Base-by-base conservation (phyloP, 306 rosid species). In the Ammopiptanthus mongolicus region DNA sequence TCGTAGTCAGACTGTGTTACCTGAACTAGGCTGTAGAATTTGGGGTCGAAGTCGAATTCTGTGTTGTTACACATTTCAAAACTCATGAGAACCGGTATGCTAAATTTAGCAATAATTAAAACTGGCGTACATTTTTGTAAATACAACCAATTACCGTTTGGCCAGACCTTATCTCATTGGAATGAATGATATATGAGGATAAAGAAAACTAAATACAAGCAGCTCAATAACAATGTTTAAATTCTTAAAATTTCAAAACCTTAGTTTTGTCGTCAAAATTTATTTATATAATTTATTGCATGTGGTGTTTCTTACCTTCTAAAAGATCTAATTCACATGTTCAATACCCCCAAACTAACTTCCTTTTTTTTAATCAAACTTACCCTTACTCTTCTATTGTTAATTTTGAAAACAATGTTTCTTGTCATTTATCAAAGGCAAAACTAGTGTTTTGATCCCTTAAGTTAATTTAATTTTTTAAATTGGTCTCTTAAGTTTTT, bases 31-130 rank as follows among this genome's bases (percentile, higher is more conserved):
- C 79, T 79, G 82, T 83, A 83, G 78, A 69, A 75, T 79, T 42
- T 69, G n/a, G 52, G 12, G 59, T 79, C 73, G 73, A 83, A 79
- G 58, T 79, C 1, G 84, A 83, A 83, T 39, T 69, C 84, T 83
- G 84, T 8, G 15, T 67, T 1, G 50, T 44, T 44, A 0, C 14
- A n/a, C 44, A 68, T 8, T 15, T 8, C 51, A 63, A 62, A 62
- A 47, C 14, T 65, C 39, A 15, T 65, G 1, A 64, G 57, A 80
- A 25, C 48, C 17, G 0, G 8, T 14, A 51, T 13, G 50, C 8
- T 18, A 46, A 31, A 44, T 44, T 31, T 47, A 17, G 17, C 52
- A 31, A 46, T 59, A 9, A 47, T 41, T 36, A 37, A 4, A 47
- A 50, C 22, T 34, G 37, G n/a, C 14, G 22, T 21, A 37, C 48